Evolutionary conservation across 805 yeast genomes (phyloP).

Genomic region (Dipodascopsis uninucleata): DNA sequence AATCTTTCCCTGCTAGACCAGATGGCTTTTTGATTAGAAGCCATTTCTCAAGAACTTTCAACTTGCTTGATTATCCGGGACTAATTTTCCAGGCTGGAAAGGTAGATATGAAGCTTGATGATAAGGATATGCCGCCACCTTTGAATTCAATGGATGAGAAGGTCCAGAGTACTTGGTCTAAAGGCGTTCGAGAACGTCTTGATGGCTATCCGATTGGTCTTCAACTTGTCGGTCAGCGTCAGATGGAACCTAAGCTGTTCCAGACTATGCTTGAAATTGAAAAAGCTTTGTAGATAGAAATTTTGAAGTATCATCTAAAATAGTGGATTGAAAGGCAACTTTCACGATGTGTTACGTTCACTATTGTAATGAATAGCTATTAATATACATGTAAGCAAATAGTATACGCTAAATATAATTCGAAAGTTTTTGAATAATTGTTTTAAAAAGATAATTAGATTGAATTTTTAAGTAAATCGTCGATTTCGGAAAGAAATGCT

Average conservation of each 20-base stretch:
- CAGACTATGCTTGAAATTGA: conserved; percentile 21
- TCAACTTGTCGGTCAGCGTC: conserved; percentile 27
- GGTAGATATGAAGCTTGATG: conserved; percentile 20
- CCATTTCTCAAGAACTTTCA: conserved; percentile 26
- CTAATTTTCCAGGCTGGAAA: conserved; percentile 23
- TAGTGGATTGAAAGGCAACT: too few species aligned
- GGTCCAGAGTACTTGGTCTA: conserved; percentile 19
- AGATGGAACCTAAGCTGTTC: conserved; percentile 29
- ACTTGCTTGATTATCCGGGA: conserved; percentile 25
- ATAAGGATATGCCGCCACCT: conserved; percentile 24
- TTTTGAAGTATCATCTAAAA: too few species aligned
- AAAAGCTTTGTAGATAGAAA: conserved; percentile 1
- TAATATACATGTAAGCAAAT: too few species aligned
- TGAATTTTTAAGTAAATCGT: conserved; percentile 2
- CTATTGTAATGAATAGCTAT: too few species aligned
- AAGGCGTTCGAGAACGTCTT: conserved; percentile 14
- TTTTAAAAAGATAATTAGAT: too few species aligned
- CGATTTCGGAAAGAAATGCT: conserved; percentile 8
- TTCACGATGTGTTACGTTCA: too few species aligned
- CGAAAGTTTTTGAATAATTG: too few species aligned
- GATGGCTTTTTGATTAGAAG: conserved; percentile 26
- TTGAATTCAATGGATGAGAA: conserved; percentile 18
- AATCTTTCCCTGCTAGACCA: conserved; percentile 24
- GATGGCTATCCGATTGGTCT: conserved; percentile 25
- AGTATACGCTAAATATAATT: too few species aligned